Base-by-base conservation (phyloP, 2,329 filamentous ascomycete species). In the Phaeosphaeria sp. region DNA sequence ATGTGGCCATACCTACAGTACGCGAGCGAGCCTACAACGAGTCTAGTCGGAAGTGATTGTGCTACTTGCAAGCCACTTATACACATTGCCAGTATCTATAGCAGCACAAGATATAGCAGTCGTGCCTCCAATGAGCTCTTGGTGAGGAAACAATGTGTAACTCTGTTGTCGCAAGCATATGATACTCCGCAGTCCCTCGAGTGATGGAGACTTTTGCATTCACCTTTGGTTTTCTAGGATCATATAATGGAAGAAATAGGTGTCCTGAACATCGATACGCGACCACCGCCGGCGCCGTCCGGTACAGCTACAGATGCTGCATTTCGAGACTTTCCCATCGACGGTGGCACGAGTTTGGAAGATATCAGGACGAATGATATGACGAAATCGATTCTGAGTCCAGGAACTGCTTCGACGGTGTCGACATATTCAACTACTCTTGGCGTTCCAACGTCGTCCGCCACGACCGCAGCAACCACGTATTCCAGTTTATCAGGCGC, bases 221-320 rank as follows among this genome's bases (percentile, higher is more conserved):
- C 15, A 45, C 21, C 3, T 15, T 25, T 4, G 20, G 20, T 18
- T 24, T 45, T 18, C 5, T 25, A 9, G 24, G 13, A 20, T 22
- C 24, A n/a, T n/a, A 47, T 25, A 2, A 47, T 47, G 45, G 22
- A 47, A 15, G 5, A 21, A 46, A 24, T 21, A 40, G 42, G 3
- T 33, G 22, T 43, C 47, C 15, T 59, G 22, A 18, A 53, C 7
- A 49, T 51, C 18, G 57, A 57, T 21, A 54, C 54, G 17, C 46
- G 13, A 30, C 40, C 39, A 30, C 49, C 39, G 24, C 39, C 24
- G 21, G 25, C 20, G 45, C 22, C 17, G 6, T 24, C 22, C 21
- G 22, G 21, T 6, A 24, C 21, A 22, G 11, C 20, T 8, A 45
- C 13, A 24, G 15, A 24, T 18, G n/a, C 17, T 17, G 42, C 44